Percentiles rank a stretch among this genome's conserved stretches.
Conservation (phyloP, 1,139 yeast species). For the Scheffersomyces segobiensis region DNA sequence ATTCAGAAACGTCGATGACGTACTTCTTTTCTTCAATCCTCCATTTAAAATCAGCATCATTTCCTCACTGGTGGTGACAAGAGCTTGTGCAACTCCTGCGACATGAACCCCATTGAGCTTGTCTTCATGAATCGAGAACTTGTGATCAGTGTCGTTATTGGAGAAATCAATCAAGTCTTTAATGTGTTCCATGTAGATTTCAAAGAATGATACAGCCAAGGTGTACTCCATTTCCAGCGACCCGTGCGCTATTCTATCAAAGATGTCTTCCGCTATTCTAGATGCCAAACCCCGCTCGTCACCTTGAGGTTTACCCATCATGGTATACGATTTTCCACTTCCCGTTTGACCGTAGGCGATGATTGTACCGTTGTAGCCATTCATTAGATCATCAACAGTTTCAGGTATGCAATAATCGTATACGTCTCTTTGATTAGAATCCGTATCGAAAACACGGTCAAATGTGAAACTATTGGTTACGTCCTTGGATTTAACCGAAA, state of each 20-base stretch:
- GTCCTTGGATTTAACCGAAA: slow-evolving; percentile 31
- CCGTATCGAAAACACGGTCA: slow-evolving; percentile 62
- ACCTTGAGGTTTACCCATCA: slow-evolving; percentile 66
- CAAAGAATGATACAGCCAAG: slow-evolving; percentile 75
- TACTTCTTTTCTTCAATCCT: slow-evolving; percentile 59
- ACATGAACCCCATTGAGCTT: slow-evolving; percentile 68
- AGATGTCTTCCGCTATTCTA: slow-evolving; percentile 66
- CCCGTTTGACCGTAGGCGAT: slow-evolving; percentile 91
- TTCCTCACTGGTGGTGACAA: slow-evolving; percentile 61
- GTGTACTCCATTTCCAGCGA: slow-evolving; percentile 62
- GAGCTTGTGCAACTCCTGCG: slow-evolving; percentile 62
- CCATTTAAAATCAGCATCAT: slow-evolving; percentile 54
- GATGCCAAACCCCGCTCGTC: slow-evolving; percentile 65
- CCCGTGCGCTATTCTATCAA: slow-evolving; percentile 53
- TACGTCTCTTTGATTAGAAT: slow-evolving; percentile 56
- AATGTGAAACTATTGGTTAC: slow-evolving; percentile 51
- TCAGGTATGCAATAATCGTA: slow-evolving; percentile 60
- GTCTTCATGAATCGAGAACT: slow-evolving; percentile 66
- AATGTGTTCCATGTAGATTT: slow-evolving; percentile 78
- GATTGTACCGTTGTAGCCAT: slow-evolving; percentile 84
- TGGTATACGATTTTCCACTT: slow-evolving; percentile 82
- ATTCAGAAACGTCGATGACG: slow-evolving; percentile 72
- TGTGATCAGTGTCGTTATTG: slow-evolving; percentile 22
- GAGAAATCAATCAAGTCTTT: slow-evolving; percentile 52
- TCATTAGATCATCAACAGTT: slow-evolving; percentile 66